Base-by-base conservation (phyloP, 139 green algal genomes). In the Ettlia oleoabundans region DNA sequence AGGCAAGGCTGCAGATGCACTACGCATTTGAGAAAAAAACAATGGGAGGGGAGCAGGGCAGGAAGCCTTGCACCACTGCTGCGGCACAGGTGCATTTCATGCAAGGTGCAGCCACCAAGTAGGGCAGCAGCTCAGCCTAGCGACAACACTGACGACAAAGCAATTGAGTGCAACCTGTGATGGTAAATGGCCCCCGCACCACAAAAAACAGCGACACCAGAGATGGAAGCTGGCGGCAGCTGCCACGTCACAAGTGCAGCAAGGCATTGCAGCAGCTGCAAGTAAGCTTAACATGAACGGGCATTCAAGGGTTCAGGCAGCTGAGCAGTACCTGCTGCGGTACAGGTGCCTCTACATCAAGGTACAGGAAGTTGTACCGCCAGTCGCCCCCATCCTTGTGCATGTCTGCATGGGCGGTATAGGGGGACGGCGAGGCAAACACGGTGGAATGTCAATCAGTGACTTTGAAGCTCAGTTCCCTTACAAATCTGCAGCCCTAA, bases 281-380 rank as follows among this genome's bases (percentile, higher is more conserved):
- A 28, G 9, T n/a, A 28, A 37, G 15, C 30, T 22, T 69, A 28
- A 73, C 13, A 32, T 42, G 8, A 24, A n/a, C n/a, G n/a, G n/a
- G n/a, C 33, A 18, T n/a, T 26, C 65, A 73, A 7, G 8, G 65
- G 37, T 42, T 15, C 37, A 67, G 37, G 24, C 42, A 42, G 15
- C 15, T 52, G 30, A 18, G 2, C 2, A 61, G 15, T 41, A 84
- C 80, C 73, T 86, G 86, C 81, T 91, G 85, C 68, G 65, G 87
- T 13, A 88, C 42, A 26, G 87, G 87, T 30, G 63, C 76, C 62
- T 89, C 85, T 21, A 95, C 83, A 47, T 97, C 93, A 41, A 97
- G 86, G 55, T 94, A 91, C 26, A 98, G 82, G 79, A 96, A 97
- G 19, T 85, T 84, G 86, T 97, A 98, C 78, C 92, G 87, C 93